phyloP scores from a whole-genome alignment of 2,329 filamentous ascomycete species.

The Aureobasidium subglaciale region DNA sequence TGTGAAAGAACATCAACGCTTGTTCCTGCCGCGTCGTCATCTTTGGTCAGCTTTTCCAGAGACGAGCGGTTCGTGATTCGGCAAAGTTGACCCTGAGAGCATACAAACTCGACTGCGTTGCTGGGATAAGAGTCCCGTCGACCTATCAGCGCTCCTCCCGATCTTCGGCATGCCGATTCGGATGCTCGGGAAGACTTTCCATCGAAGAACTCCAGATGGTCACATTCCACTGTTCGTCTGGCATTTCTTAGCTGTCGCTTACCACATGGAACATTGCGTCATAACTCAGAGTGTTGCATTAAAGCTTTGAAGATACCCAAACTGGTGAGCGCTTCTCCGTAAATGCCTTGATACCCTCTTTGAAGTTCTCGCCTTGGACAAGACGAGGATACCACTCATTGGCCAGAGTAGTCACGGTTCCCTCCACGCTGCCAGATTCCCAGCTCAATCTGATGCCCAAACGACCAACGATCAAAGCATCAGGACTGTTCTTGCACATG shows the following conservation, averaged over 20 bases:
- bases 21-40: neutral
- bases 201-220: neutral
- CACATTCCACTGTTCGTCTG: too few species aligned
- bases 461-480: slow-evolving; percentile 20
- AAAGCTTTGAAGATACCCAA: slow-evolving; percentile 46
- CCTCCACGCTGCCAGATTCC: slow-evolving; percentile 19
- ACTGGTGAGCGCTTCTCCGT: slow-evolving; percentile 43
- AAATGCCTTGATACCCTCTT: slow-evolving; percentile 46
- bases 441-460: slow-evolving; percentile 20
- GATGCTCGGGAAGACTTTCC: neutral
- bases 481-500: slow-evolving; percentile 21
- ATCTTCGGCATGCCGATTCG: neutral
- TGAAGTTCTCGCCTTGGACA: slow-evolving; percentile 41
- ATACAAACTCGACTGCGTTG: neutral
- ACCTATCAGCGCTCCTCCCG: neutral
- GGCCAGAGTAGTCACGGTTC: slow-evolving; percentile 30
- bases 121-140: neutral
- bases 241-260: too few species aligned
- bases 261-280: too few species aligned
- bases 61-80: too few species aligned
- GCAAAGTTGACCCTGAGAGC: neutral
- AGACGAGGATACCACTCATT: slow-evolving; percentile 36
- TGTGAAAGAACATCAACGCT: neutral
- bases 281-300: neutral
- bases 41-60: too few species aligned